Evolutionary conservation across 345 rosid genomes (phyloP), one percentile per base, ranked within the genome.

Genomic region (Cardamine chenopodiifolia): DNA sequence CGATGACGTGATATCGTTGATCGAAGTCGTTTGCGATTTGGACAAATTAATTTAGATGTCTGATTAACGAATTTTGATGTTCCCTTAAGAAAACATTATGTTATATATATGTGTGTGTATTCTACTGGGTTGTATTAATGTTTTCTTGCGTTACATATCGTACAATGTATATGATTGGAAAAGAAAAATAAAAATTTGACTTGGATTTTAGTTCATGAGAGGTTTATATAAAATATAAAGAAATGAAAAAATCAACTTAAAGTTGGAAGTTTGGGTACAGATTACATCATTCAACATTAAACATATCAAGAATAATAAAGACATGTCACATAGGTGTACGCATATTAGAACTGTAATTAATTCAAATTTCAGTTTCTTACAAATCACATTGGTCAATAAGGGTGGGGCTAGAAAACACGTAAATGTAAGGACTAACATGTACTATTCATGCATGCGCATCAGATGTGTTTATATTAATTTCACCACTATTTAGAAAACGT

Each of bases 341-440:
- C 9, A 67, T 15, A 9, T 42, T 2, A 56, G 39, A 55, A 35
- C 44, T 20, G 32, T 35, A 19, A 56, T 7, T 12, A 44, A 65
- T 55, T 35, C 23, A 47, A 65, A 5, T 34, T 66, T 57, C 26
- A 17, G 8, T 22, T 42, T 48, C 67, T 57, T 44, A 66, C 68
- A 53, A 57, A 35, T 74, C 62, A 39, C 61, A 67, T 48, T 18
- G 62, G 73, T 67, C 73, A 75, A 74, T 15, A 74, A 75, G 62
- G 61, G 73, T 59, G 68, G 78, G 72, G 66, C 20, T 35, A 49
- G 49, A 74, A 57, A 66, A 57, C 73, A 54, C 62, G 25, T 25
- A 45, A 8, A 28, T 14, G 42, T 17, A 22, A 2, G n/a, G 42
- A 62, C 31, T 29, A 26, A 26, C 52, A 13, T 60, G 58, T 48